These are phyloP conservation scores for Rhizopogon hawkerae DNA, from an alignment of 1,284 basidiomycete genomes.

Conservation along the genomic window DNA sequence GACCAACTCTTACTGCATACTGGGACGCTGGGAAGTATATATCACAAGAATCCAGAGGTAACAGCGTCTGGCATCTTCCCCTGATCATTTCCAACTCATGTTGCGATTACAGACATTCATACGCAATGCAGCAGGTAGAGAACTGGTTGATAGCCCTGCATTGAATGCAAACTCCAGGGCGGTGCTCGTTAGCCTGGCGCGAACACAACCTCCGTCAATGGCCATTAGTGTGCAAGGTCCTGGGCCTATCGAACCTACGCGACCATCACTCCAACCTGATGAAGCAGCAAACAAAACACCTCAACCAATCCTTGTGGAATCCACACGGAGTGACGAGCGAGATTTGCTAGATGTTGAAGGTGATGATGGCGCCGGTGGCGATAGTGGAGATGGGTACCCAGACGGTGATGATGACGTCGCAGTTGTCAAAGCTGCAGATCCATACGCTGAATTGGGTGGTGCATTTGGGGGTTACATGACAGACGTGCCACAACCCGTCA, in stretches of 20 bases:
- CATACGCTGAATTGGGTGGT: conserved; percentile 65
- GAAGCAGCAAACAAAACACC: conserved; percentile 17
- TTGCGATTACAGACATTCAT: conserved; percentile 66
- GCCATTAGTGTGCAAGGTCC: conserved; percentile 51
- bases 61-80: conserved; percentile 14
- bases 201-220: conserved; percentile 40
- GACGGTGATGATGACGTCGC: conserved; percentile 27
- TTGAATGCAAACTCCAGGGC: conserved; percentile 66
- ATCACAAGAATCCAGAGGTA: conserved; percentile 85
- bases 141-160: conserved; percentile 68
- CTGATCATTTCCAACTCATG: conserved; percentile 3
- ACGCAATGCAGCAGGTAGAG: conserved; percentile 66
- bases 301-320: conserved; percentile 12
- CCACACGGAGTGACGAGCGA: conserved; percentile 9
- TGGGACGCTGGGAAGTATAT: conserved; percentile 77
- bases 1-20: conserved; percentile 83
- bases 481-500: conserved; percentile 56
- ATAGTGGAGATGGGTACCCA: conserved; percentile 22
- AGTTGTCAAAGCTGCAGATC: conserved; percentile 37
- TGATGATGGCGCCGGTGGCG: conserved; percentile 8
- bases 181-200: conserved; percentile 56
- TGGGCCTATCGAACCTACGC: conserved; percentile 51
- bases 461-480: conserved; percentile 63
- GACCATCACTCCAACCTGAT: conserved; percentile 13
- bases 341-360: conserved; percentile 8